Evolutionary conservation across 1,284 basidiomycete species (phyloP).

Genomic region (Ustanciosporium gigantosporum): DNA sequence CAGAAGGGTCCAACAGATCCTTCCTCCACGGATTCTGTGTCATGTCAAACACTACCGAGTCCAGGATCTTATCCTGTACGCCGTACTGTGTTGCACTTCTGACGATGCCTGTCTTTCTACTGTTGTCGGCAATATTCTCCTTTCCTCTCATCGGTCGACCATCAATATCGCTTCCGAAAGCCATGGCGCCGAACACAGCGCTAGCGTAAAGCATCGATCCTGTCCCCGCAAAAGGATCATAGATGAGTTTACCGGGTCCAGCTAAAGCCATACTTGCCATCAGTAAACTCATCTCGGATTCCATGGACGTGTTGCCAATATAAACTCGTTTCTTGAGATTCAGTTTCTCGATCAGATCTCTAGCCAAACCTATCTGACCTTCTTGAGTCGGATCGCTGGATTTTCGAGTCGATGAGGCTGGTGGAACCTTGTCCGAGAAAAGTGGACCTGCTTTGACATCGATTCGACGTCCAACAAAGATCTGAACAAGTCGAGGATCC

Average conservation of each 20-base stretch:
- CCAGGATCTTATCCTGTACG: slow-evolving; percentile 74
- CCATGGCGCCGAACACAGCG: slow-evolving; percentile 77
- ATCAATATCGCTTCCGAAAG: slow-evolving; percentile 94
- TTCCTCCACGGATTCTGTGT: slow-evolving; percentile 82
- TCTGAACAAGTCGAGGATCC: slow-evolving; percentile 47
- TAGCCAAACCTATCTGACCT: slow-evolving; percentile 35
- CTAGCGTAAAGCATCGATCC: slow-evolving; percentile 86
- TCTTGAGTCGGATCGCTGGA: slow-evolving; percentile 38
- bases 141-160: slow-evolving; percentile 95
- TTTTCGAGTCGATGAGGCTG: slow-evolving; percentile 15
- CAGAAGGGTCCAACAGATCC: slow-evolving; percentile 14
- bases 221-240: slow-evolving; percentile 96
- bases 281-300: slow-evolving; percentile 86
- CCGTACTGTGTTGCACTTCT: slow-evolving; percentile 82
- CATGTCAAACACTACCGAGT: slow-evolving; percentile 86
- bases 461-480: slow-evolving; percentile 43
- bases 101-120: slow-evolving; percentile 68
- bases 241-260: slow-evolving; percentile 82
- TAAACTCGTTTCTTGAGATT: slow-evolving; percentile 83
- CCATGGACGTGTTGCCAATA: slow-evolving; percentile 98
- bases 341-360: slow-evolving; percentile 60
- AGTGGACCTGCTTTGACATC: slow-evolving; percentile 18
- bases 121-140: slow-evolving; percentile 63
- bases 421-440: slow-evolving; percentile 8
- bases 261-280: slow-evolving; percentile 95